phyloP scores from a whole-genome alignment of 345 rosid species.

The Rhizophora mangle region DNA sequence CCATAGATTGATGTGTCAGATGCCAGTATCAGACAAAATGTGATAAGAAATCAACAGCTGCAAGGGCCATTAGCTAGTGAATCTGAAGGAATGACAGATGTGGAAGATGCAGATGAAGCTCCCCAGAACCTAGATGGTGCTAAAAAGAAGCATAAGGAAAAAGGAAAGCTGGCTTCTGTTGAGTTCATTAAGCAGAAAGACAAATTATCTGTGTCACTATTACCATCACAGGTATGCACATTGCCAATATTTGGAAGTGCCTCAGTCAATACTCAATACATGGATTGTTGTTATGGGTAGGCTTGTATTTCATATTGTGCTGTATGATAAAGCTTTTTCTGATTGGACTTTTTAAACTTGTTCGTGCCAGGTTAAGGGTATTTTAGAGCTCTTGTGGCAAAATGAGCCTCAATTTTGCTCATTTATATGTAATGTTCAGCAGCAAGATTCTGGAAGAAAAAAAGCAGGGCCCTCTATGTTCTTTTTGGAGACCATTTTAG shows the following conservation, averaged over 20 bases:
- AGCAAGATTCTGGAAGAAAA: slow-evolving; percentile 38
- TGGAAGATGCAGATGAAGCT: slow-evolving; percentile 34
- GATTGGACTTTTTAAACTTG: slow-evolving; percentile 9
- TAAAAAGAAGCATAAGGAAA: slow-evolving; percentile 28
- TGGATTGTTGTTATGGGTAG: slow-evolving; percentile 5
- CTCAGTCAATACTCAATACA: neutral
- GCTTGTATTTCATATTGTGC: neutral
- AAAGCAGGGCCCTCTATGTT: slow-evolving; percentile 60
- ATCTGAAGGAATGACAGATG: slow-evolving; percentile 29
- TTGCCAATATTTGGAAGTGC: slow-evolving; percentile 4
- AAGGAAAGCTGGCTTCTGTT: slow-evolving; percentile 19
- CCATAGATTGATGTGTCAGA: slow-evolving; percentile 48
- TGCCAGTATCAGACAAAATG: slow-evolving; percentile 44
- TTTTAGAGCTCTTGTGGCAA: slow-evolving; percentile 66
- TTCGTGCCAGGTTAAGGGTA: slow-evolving; percentile 53
- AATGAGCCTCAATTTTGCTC: slow-evolving; percentile 78
- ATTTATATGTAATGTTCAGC: slow-evolving; percentile 71
- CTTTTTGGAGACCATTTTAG: slow-evolving; percentile 74
- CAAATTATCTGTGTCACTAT: slow-evolving; percentile 41
- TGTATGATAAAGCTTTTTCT: neutral
- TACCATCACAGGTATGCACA: slow-evolving; percentile 68
- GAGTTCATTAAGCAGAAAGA: slow-evolving; percentile 38
- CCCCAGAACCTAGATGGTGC: slow-evolving; percentile 26
- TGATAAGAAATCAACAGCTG: slow-evolving; percentile 38
- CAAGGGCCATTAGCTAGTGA: slow-evolving; percentile 35